Evolutionary conservation across 148 eudicot species (phyloP).

Genomic region (Dysphania ambrosioides): DNA sequence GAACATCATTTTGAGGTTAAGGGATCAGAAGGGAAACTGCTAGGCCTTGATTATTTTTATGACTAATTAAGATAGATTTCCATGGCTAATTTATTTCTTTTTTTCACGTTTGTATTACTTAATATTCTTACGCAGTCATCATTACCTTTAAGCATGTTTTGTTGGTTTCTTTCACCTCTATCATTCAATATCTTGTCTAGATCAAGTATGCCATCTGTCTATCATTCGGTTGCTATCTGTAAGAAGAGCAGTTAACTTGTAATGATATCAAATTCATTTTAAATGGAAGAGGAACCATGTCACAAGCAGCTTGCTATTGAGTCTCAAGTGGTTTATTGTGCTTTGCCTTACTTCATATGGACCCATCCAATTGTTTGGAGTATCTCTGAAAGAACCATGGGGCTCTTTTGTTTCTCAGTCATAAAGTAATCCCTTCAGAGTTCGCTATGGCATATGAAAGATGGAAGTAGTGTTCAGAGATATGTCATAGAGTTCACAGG

Average conservation of each 20-base stretch:
- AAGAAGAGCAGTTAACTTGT: not conserved
- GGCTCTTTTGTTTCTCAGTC: not conserved
- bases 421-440: not conserved
- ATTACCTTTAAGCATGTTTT: not conserved
- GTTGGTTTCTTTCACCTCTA: not conserved
- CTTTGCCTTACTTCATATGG: not conserved
- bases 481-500: not conserved
- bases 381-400: not conserved
- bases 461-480: too few species aligned
- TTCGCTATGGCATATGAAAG: not conserved
- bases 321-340: not conserved
- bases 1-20: not conserved
- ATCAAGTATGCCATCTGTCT: not conserved
- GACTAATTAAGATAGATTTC: not conserved
- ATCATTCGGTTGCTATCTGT: not conserved
- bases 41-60: not conserved
- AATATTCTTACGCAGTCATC: not conserved
- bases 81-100: not conserved
- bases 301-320: not conserved
- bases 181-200: not conserved
- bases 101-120: not conserved
- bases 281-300: not conserved
- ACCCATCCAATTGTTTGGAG: not conserved
- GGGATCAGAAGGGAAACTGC: not conserved
- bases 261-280: not conserved